These are phyloP conservation scores for Bassia scoparia DNA, from an alignment of 148 eudicot species.

Conservation along the genomic window DNA sequence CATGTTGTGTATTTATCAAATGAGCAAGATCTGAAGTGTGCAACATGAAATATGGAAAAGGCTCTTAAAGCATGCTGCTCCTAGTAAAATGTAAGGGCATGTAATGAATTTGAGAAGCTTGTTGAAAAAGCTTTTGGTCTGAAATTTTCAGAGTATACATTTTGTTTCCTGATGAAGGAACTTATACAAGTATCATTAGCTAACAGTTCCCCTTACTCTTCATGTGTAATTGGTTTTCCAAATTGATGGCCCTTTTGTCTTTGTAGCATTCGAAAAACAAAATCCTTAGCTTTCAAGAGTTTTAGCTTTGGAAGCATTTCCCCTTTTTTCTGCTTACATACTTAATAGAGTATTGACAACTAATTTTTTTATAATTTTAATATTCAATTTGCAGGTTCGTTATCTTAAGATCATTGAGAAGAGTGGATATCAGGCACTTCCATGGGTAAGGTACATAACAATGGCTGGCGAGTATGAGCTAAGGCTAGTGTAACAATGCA, in stretches of 20 bases:
- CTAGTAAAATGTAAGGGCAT: background rate
- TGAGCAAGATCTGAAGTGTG: too few relatives aligned
- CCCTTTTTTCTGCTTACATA: background rate
- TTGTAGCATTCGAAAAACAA: too few relatives aligned
- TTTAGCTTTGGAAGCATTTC: background rate
- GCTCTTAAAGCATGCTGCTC: background rate
- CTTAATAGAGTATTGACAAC: background rate
- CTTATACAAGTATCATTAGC: background rate
- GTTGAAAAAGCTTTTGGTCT: background rate
- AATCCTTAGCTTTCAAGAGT: too few relatives aligned
- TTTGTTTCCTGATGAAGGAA: background rate
- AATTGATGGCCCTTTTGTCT: too few relatives aligned
- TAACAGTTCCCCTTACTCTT: background rate
- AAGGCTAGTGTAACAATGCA: slow-evolving; percentile 32
- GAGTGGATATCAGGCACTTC: slow-evolving; percentile 64
- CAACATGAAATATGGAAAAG: too few relatives aligned
- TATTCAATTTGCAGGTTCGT: slow-evolving; percentile 47
- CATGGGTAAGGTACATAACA: slow-evolving; percentile 73
- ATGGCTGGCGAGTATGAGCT: slow-evolving; percentile 69
- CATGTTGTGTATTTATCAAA: too few relatives aligned
- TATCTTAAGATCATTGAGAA: slow-evolving; percentile 63
- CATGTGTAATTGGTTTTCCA: background rate
- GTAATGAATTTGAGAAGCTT: background rate
- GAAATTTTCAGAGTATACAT: background rate
- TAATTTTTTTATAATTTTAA: background rate